A percentile compares a stretch with the other conserved stretches of the same genome.
Evolutionary conservation across 352 stramenopile species (phyloP).

Genomic region (Globisporangium polare): DNA sequence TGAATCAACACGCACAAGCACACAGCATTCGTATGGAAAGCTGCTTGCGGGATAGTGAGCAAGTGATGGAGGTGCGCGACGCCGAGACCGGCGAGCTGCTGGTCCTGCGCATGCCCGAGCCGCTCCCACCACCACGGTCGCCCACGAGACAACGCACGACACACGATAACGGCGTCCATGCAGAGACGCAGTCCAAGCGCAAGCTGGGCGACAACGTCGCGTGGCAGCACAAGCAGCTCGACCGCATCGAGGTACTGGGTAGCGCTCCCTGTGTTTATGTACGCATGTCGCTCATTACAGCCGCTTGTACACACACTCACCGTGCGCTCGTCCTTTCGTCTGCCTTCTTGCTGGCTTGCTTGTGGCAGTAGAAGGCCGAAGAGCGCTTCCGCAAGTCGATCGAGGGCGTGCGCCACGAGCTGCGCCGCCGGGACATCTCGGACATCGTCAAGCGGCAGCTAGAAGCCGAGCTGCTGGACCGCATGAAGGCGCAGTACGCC

Average conservation of each 20-base stretch:
- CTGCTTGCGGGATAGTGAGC: not conserved
- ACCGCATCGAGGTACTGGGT: conserved; percentile 39
- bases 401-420: conserved; percentile 39
- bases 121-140: not conserved
- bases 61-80: conserved; percentile 37
- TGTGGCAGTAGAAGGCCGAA: conserved; percentile 39
- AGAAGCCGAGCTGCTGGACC: conserved; percentile 57
- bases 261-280: no score
- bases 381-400: conserved; percentile 45
- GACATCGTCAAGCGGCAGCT: conserved; percentile 26
- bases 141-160: not conserved
- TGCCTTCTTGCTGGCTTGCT: not conserved
- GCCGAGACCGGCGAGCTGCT: conserved; percentile 63
- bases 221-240: conserved; percentile 46
- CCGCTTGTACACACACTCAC: not conserved
- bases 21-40: not conserved
- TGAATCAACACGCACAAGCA: no score
- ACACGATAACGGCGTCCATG: conserved; percentile 20
- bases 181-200: conserved; percentile 56
- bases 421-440: conserved; percentile 41
- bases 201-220: conserved; percentile 41
- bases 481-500: conserved; percentile 55
- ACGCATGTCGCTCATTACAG: no score
- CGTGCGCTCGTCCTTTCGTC: no score
- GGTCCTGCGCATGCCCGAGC: conserved; percentile 18